phyloP scores from a whole-genome alignment of 2,329 filamentous ascomycete genomes.

The Stagonosporopsis tanaceti region DNA sequence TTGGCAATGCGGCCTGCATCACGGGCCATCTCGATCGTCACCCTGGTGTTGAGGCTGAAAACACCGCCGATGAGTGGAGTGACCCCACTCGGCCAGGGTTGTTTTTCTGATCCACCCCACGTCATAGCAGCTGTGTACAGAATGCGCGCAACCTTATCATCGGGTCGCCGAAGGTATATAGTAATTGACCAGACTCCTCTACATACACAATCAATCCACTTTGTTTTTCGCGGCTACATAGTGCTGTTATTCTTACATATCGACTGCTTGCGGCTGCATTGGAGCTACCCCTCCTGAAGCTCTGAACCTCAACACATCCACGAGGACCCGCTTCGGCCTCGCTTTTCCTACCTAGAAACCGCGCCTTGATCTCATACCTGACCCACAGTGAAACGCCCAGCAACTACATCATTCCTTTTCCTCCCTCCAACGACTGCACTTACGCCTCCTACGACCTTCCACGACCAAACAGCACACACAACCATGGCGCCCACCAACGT shows the following conservation, averaged over 20 bases:
- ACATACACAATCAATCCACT: background rate
- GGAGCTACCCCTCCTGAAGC: conserved; percentile 25
- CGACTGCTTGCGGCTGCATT: conserved; percentile 2
- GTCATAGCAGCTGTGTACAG: conserved; percentile 17
- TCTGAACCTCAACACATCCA: conserved; percentile 32
- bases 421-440: conserved; percentile 8
- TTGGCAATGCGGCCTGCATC: background rate
- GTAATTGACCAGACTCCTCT: conserved; percentile 11
- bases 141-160: conserved; percentile 17
- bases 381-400: conserved; percentile 26
- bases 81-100: conserved; percentile 15
- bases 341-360: conserved; percentile 26
- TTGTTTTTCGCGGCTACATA: conserved; percentile 3
- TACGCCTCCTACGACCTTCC: conserved; percentile 11
- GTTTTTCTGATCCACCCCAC: conserved; percentile 16
- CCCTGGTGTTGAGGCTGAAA: conserved; percentile 21
- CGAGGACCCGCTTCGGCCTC: conserved; percentile 31
- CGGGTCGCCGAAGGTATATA: conserved; percentile 17
- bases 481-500: conserved; percentile 42
- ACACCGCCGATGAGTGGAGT: conserved; percentile 10
- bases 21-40: conserved; percentile 10
- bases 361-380: conserved; percentile 37
- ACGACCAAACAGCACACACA: conserved; percentile 11
- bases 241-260: conserved; percentile 1
- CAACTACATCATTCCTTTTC: conserved; percentile 15